Evolutionary conservation across 2,329 filamentous ascomycete species (phyloP).

Genomic region (Sporothrix variecibatus): DNA sequence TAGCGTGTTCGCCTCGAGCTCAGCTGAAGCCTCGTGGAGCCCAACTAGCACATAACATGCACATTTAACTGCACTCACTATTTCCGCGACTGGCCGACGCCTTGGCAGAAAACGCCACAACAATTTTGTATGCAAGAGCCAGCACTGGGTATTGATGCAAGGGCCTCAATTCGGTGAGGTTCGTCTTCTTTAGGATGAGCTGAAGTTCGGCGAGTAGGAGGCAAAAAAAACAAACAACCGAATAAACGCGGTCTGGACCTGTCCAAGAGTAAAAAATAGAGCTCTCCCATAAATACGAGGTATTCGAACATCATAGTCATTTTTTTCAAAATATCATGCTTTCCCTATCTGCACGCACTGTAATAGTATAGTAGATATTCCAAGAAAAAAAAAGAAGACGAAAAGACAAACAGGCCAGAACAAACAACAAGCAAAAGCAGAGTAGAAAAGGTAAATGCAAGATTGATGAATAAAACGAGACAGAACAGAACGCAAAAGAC

Average conservation of each 20-base stretch:
- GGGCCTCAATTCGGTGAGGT: not conserved
- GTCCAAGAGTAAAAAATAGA: not conserved
- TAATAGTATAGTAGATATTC: not conserved
- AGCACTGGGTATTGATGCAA: not conserved
- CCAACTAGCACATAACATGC: not conserved
- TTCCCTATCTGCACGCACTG: slow-evolving; percentile 19
- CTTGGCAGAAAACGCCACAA: not conserved
- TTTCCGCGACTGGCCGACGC: not conserved
- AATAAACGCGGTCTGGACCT: not conserved
- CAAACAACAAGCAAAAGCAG: not conserved
- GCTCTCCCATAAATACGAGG: not conserved
- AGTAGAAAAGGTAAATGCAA: not conserved
- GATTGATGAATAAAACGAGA: not conserved
- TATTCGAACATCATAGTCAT: not conserved
- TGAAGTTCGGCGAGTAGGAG: not conserved
- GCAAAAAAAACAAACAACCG: not conserved
- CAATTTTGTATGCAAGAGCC: not conserved
- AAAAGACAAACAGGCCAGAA: not conserved
- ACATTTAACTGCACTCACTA: not conserved
- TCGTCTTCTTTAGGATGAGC: not conserved
- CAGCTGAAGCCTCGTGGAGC: not conserved
- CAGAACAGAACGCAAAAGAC: slow-evolving; percentile 2
- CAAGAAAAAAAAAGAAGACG: not conserved
- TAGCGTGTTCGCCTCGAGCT: not conserved
- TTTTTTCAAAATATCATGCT: not conserved